Base-by-base conservation (phyloP, 306 rosid genomes). In the Cucumis cinereus region DNA sequence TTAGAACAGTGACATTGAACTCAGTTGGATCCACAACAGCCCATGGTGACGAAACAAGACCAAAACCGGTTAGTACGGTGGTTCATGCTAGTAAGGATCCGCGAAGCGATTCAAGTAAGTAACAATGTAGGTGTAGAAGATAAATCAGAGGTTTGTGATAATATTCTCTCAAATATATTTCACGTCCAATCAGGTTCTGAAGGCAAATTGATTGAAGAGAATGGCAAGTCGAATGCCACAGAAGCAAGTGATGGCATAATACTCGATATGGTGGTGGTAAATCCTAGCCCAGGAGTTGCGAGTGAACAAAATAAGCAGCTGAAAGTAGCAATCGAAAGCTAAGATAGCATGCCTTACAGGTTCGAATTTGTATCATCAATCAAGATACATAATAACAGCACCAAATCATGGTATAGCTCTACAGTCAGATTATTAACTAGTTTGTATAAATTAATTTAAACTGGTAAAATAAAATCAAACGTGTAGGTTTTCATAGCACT, bases 1-100 rank as follows among this genome's bases (percentile, higher is more conserved):
- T 79, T 56, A 91, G 88, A 83, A 75, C 83, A 56, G 86, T 86
- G 62, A 82, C 81, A 73, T 84, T 81, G 24, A 87, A 87, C 73
- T 45, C 83, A 55, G 79, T 82, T 40, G 89, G 83, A 47, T 40
- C 83, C 9, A 10, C 87, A 10, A 74, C 67, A 69, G 45, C 81
- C 73, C 70, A 35, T 17, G 62, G 75, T 47, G 80, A 74, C 38
- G 84, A 82, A 76, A 20, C 62, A 22, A 82, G 78, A 80, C 59
- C 82, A 50, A 79, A 85, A 77, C 71, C 84, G 9, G 84, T 76
- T 53, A 84, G 58, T 24, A 45, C 16, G 16, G 75, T 5, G 4
- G 72, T 41, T 43, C 35, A 0, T 55, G 55, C 79, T 57, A 40
- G 10, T 41, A 70, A 63, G 55, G 43, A 73, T 49, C 78, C 40